These are phyloP conservation scores for Gautieria morchelliformis DNA, from an alignment of 768 basidiomycete species.

Conservation along the genomic window DNA sequence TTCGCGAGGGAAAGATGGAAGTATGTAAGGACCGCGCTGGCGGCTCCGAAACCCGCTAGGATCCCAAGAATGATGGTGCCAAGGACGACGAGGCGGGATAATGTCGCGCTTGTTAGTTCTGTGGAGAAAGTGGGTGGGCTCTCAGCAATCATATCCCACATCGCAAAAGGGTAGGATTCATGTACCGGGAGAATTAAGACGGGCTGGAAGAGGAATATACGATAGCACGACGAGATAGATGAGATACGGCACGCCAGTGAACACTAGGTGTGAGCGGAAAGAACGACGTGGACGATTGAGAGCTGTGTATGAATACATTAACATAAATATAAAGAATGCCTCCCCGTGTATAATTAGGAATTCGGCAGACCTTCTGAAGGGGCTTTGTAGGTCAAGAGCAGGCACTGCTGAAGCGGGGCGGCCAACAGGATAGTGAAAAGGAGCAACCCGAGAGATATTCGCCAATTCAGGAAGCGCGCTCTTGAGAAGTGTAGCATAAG, in stretches of 20 bases:
- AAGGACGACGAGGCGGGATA: conserved; percentile 61
- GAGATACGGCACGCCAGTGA: conserved; percentile 41
- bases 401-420: conserved; percentile 13
- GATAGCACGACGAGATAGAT: conserved; percentile 54
- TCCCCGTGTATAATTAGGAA: neutral
- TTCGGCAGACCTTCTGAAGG: neutral
- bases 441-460: conserved; percentile 51
- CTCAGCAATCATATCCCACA: conserved; percentile 11
- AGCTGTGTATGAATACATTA: neutral
- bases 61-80: conserved; percentile 74
- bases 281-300: neutral
- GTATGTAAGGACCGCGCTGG: conserved; percentile 17
- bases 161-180: conserved; percentile 18
- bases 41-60: conserved; percentile 71
- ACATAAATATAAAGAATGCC: neutral
- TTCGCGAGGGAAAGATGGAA: conserved; percentile 2
- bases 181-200: neutral
- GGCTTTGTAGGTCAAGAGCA: conserved; percentile 17
- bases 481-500: conserved; percentile 24
- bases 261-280: conserved; percentile 12
- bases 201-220: conserved; percentile 52
- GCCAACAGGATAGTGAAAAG: conserved; percentile 20
- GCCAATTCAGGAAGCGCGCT: conserved; percentile 58
- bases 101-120: conserved; percentile 36
- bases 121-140: conserved; percentile 10